A percentile compares a stretch with the other conserved stretches of the same genome.
phyloP scores from a whole-genome alignment of 164 flowering plant genomes.

The Cinnamomum micranthum region DNA sequence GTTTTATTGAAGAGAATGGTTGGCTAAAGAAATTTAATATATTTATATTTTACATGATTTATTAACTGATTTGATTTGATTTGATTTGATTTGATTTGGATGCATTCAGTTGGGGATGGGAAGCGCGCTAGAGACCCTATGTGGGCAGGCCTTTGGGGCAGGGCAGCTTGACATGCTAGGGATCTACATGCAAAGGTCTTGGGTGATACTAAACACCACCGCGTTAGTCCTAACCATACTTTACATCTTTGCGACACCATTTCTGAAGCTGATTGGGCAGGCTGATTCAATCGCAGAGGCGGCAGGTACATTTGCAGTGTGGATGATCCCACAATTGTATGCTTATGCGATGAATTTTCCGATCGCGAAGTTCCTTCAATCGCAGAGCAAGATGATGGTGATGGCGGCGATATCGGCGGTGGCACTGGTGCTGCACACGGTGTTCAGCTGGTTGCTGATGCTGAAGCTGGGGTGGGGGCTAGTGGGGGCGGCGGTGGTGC shows the following conservation, averaged over 20 bases:
- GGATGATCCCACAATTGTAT: conserved; percentile 22
- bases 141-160: conserved; percentile 89
- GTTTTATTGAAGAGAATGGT: too few relatives aligned
- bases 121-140: conserved; percentile 81
- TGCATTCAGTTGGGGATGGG: conserved; percentile 70
- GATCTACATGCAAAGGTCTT: conserved; percentile 82
- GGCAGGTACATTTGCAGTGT: conserved; percentile 12
- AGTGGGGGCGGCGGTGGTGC: conserved; percentile 65
- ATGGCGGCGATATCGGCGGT: conserved; percentile 7
- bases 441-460: conserved; percentile 19
- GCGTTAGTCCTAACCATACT: conserved; percentile 12
- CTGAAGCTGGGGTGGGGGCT: conserved; percentile 60
- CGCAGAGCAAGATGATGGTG: conserved; percentile 18
- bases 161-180: conserved; percentile 77
- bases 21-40: too few relatives aligned
- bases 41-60: too few relatives aligned
- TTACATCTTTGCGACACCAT: conserved; percentile 13
- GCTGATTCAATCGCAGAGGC: conserved; percentile 6
- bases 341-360: conserved; percentile 18
- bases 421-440: conserved; percentile 11
- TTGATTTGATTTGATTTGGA: background rate
- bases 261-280: conserved; percentile 14
- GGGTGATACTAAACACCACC: conserved; percentile 56
- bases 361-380: conserved; percentile 13
- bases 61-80: background rate